These are phyloP conservation scores for Morella rubra DNA, from an alignment of 306 rosid species.

Conservation along the genomic window DNA sequence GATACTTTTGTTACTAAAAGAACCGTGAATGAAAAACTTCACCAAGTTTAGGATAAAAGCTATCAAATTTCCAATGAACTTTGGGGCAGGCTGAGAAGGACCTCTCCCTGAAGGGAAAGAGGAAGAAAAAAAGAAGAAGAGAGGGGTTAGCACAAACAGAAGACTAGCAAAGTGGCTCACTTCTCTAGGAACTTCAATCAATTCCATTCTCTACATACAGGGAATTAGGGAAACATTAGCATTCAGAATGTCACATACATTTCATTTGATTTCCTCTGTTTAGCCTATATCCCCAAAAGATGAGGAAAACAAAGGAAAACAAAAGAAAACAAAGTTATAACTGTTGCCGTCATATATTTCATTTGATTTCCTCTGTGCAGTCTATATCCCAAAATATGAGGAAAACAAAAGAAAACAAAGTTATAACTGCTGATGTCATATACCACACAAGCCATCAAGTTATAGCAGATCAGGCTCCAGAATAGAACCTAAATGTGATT, in stretches of 20 bases:
- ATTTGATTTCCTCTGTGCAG: not conserved
- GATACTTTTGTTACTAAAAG: slow-evolving; percentile 1
- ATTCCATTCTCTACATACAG: slow-evolving; percentile 1
- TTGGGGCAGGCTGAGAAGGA: slow-evolving; percentile 91
- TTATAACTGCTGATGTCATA: not conserved
- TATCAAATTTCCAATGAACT: slow-evolving; percentile 70
- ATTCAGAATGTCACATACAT: not conserved
- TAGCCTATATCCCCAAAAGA: not conserved
- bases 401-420: not conserved
- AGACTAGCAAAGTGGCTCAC: not conserved
- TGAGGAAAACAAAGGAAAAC: no score
- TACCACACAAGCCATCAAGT: not conserved
- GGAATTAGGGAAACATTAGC: not conserved
- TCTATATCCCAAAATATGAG: not conserved
- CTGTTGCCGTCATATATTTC: not conserved
- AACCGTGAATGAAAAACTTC: slow-evolving; percentile 22
- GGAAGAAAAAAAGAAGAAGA: slow-evolving; percentile 1
- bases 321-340: not conserved
- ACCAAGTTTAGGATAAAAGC: slow-evolving; percentile 93
- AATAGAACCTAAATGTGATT: not conserved
- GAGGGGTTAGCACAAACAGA: not conserved
- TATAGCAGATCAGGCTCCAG: not conserved
- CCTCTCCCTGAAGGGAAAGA: slow-evolving; percentile 56
- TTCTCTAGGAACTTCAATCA: slow-evolving; percentile 8
- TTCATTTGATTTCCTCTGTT: not conserved